Base-by-base conservation (phyloP, 163 green algal genomes). In the Prototheca wickerhamii region DNA sequence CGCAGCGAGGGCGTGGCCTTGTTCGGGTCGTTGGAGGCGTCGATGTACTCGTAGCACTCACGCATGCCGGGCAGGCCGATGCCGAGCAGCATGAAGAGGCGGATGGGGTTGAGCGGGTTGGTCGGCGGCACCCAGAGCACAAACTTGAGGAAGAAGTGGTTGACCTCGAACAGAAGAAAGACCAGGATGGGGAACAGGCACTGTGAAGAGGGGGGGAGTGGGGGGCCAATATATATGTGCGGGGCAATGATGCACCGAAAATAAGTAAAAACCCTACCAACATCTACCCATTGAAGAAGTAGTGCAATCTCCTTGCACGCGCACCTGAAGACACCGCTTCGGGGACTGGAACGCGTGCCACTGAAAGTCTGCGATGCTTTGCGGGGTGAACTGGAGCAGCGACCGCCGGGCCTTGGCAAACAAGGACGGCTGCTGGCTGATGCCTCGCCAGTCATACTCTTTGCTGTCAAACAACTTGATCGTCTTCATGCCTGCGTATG, bases 61-160 rank as follows among this genome's bases (percentile, higher is more conserved):
- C 80, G 69, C 25, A 77, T 70, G 5, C 67, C 77, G 8, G 80
- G 80, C 28, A 86, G 61, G 0, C 66, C 80, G 40, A 81, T 34
- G n/a, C 76, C 69, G 31, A 86, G 88, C 62, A 86, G 77, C 31
- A 95, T 64, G 23, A 73, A 12, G 29, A 95, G 82, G 44, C 88
- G 74, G 66, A 83, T 80, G 20, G 84, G 91, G 76, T 94, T 95
- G 52, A 95, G 71, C 3, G 81, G 76, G 80, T 95, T 86, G 53
- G 68, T 69, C 44, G 87, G 86, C 23, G 89, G 90, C 4, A 97
- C 69, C 90, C 88, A 96, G n/a, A 96, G 81, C 28, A 87, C 61
- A 55, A 80, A 88, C 76, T 97, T 97, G 30, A 97, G 76, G 74
- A 96, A 97, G 72, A 97, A 97, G 26, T 81, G 74, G 58, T 95